Conservation (phyloP, 192 early-diverging fungal species). For the Coemansia erecta region DNA sequence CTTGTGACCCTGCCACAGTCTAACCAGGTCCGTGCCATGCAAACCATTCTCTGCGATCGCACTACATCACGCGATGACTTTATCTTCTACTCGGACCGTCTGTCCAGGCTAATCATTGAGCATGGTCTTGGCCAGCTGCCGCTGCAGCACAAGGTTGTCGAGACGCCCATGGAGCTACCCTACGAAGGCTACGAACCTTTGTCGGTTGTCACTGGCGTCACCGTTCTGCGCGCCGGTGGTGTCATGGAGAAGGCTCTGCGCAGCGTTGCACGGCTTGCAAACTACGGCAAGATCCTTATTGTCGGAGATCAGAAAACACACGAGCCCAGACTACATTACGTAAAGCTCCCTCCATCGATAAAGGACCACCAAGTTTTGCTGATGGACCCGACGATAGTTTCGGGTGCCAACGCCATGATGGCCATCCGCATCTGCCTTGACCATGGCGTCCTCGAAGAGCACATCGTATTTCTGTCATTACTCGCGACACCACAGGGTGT, state of each 20-base stretch:
- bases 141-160: slow-evolving; percentile 47
- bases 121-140: slow-evolving; percentile 65
- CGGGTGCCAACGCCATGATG: slow-evolving; percentile 94
- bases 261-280: slow-evolving; percentile 74
- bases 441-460: slow-evolving; percentile 81
- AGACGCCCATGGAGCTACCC: slow-evolving; percentile 59
- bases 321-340: slow-evolving; percentile 88
- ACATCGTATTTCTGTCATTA: slow-evolving; percentile 82
- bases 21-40: slow-evolving; percentile 62
- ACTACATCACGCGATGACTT: slow-evolving; percentile 77
- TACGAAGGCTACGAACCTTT: slow-evolving; percentile 54
- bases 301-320: slow-evolving; percentile 74
- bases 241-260: slow-evolving; percentile 88
- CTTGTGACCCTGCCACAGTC: slow-evolving; percentile 53
- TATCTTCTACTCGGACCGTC: slow-evolving; percentile 87
- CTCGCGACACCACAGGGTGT: slow-evolving; percentile 77
- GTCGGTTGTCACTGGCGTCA: slow-evolving; percentile 62
- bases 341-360: slow-evolving; percentile 72
- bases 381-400: slow-evolving; percentile 87
- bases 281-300: slow-evolving; percentile 89
- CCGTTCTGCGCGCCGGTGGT: slow-evolving; percentile 83
- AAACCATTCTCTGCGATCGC: slow-evolving; percentile 78
- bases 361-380: slow-evolving; percentile 64
- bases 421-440: slow-evolving; percentile 90
- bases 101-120: slow-evolving; percentile 84